Conservation (phyloP, 768 basidiomycete species). For the Tulasnella calospora region DNA sequence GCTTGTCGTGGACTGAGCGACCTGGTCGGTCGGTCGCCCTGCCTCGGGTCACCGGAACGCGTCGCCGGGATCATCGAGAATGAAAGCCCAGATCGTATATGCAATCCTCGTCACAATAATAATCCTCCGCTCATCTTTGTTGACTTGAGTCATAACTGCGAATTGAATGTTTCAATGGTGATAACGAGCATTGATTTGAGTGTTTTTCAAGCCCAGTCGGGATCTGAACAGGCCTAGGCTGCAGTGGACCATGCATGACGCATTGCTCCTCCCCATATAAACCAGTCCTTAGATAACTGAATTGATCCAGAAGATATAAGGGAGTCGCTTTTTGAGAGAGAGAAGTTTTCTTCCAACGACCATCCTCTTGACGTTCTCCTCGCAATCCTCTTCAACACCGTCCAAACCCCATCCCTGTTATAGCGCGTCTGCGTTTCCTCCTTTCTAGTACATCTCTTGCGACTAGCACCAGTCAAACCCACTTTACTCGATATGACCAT, state of each 20-base stretch:
- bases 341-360: background rate
- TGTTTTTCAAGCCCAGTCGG: background rate
- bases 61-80: background rate
- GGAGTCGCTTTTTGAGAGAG: background rate
- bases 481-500: background rate
- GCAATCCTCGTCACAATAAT: background rate
- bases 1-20: too few species aligned
- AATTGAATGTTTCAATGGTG: background rate
- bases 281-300: background rate
- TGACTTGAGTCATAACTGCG: background rate
- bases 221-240: background rate
- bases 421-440: background rate
- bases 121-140: background rate
- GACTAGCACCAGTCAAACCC: background rate
- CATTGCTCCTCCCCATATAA: background rate
- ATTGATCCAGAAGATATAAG: background rate
- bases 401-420: background rate
- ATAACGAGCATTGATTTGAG: background rate
- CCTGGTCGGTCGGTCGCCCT: too few species aligned
- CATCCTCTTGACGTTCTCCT: background rate
- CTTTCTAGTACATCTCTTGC: too few species aligned
- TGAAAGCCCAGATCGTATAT: background rate
- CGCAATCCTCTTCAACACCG: too few species aligned
- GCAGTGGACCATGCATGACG: background rate
- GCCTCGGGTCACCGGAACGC: background rate